phyloP scores from a whole-genome alignment of 1,139 yeast genomes.

The Yamadazyma diddensiae region DNA sequence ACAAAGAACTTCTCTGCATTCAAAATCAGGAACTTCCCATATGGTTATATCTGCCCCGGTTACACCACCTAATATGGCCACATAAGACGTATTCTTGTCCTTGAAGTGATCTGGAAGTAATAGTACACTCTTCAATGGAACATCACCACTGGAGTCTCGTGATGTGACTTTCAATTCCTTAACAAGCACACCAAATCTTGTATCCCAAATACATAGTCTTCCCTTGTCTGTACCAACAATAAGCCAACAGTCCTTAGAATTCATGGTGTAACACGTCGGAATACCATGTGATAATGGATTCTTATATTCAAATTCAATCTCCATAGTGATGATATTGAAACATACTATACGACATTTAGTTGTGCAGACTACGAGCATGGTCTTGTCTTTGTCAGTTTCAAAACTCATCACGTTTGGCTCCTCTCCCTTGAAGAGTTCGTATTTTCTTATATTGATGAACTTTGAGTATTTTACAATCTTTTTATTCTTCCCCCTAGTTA shows the following conservation, averaged over 20 bases:
- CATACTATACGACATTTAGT: constrained; percentile 52
- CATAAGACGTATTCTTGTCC: constrained; percentile 16
- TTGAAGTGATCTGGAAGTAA: constrained; percentile 9
- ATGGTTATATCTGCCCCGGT: constrained; percentile 58
- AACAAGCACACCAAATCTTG: constrained; percentile 60
- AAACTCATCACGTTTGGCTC: constrained; percentile 39
- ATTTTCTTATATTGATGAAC: constrained; percentile 45
- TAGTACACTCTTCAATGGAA: constrained; percentile 13
- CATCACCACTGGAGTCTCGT: constrained; percentile 11
- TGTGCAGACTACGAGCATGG: constrained; percentile 46
- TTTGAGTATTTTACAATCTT: constrained; percentile 31
- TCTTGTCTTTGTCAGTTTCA: constrained; percentile 26
- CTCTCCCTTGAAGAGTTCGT: constrained; percentile 33
- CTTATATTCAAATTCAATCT: constrained; percentile 36
- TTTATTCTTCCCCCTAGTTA: constrained; percentile 33
- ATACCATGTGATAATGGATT: constrained; percentile 67
- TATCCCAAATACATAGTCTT: constrained; percentile 74
- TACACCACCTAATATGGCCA: constrained; percentile 45
- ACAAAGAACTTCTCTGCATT: constrained; percentile 55
- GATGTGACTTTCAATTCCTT: constrained; percentile 60
- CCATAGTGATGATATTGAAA: constrained; percentile 62
- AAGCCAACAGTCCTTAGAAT: constrained; percentile 54
- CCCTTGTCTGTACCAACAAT: constrained; percentile 77
- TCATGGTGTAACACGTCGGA: constrained; percentile 59
- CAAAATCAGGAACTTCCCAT: constrained; percentile 72